Percentiles rank a stretch among this genome's conserved stretches.
Evolutionary conservation across 371 early-diverging fungal species (phyloP).

Genomic region (Dichotomocladium elegans): DNA sequence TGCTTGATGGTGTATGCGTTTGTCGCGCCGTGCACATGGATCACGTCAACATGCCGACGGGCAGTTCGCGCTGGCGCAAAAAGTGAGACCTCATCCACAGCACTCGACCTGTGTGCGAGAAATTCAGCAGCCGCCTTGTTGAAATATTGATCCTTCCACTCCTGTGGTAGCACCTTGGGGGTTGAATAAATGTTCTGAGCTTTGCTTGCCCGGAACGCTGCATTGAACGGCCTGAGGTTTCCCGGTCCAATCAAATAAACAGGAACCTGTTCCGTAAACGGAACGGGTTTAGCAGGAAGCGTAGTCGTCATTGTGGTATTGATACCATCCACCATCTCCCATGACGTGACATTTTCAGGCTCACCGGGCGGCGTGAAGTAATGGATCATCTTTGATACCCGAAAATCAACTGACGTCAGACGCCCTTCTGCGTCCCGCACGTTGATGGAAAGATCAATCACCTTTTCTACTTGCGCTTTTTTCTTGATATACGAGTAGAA

Average conservation of each 20-base stretch:
- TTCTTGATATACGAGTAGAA: constrained; percentile 53
- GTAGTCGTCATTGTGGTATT: constrained; percentile 18
- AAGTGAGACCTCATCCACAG: constrained; percentile 48
- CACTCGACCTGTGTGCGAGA: constrained; percentile 48
- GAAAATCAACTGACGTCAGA: constrained; percentile 37
- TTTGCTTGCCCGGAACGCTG: constrained; percentile 48
- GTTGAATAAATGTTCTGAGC: constrained; percentile 46
- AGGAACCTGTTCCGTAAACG: constrained; percentile 21
- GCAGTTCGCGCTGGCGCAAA: constrained; percentile 40
- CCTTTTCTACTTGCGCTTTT: constrained; percentile 22
- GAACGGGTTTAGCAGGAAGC: not conserved
- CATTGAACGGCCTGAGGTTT: constrained; percentile 49
- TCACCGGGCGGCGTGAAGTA: constrained; percentile 22
- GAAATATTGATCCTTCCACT: constrained; percentile 67
- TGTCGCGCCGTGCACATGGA: constrained; percentile 64
- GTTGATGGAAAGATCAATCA: constrained; percentile 41
- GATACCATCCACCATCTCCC: constrained; percentile 22
- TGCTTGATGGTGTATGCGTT: constrained; percentile 56
- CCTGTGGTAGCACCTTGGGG: constrained; percentile 47
- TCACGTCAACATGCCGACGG: constrained; percentile 44
- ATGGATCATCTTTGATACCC: constrained; percentile 44
- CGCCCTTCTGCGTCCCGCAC: constrained; percentile 47
- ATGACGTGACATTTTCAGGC: constrained; percentile 8
- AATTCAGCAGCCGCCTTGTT: constrained; percentile 60
- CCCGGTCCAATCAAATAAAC: constrained; percentile 61